phyloP scores from a whole-genome alignment of 2,329 filamentous ascomycete genomes.

The Colletotrichum graminicola region DNA sequence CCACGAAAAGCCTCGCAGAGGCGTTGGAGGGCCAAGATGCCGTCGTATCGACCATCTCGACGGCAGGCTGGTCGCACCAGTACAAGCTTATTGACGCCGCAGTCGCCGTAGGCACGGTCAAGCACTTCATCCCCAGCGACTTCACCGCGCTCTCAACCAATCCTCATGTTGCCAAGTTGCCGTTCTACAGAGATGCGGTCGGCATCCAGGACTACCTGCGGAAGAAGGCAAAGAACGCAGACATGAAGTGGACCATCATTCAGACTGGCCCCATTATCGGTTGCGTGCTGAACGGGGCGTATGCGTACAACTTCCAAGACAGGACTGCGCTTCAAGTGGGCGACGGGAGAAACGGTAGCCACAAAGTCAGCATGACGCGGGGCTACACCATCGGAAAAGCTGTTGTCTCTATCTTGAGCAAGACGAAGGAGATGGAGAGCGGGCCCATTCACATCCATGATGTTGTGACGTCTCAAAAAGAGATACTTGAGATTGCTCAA shows the following conservation, averaged over 20 bases:
- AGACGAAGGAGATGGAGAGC: slow-evolving; percentile 62
- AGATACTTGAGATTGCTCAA: slow-evolving; percentile 55
- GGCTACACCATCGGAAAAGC: slow-evolving; percentile 59
- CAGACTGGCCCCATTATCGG: slow-evolving; percentile 58
- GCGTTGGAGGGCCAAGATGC: slow-evolving; percentile 69
- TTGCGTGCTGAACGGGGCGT: slow-evolving; percentile 36
- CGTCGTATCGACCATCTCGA: slow-evolving; percentile 61
- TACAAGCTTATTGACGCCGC: slow-evolving; percentile 64
- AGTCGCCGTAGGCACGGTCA: slow-evolving; percentile 62
- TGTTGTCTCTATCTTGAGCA: slow-evolving; percentile 60
- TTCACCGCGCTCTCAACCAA: slow-evolving; percentile 51
- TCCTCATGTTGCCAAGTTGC: slow-evolving; percentile 37
- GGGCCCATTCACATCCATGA: slow-evolving; percentile 64
- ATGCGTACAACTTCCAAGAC: slow-evolving; percentile 28
- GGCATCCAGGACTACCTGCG: slow-evolving; percentile 35
- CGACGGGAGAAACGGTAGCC: slow-evolving; percentile 53
- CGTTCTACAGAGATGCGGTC: slow-evolving; percentile 40
- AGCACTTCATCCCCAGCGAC: slow-evolving; percentile 66
- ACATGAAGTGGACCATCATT: slow-evolving; percentile 51
- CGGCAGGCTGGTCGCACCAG: slow-evolving; percentile 56
- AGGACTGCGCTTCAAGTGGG: slow-evolving; percentile 59
- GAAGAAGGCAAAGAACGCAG: slow-evolving; percentile 33
- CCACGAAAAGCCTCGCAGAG: slow-evolving; percentile 59
- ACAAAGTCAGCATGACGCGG: slow-evolving; percentile 60
- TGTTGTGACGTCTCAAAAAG: slow-evolving; percentile 62